Base-by-base conservation (phyloP, 768 basidiomycete genomes). In the Mycena kentingensis region DNA sequence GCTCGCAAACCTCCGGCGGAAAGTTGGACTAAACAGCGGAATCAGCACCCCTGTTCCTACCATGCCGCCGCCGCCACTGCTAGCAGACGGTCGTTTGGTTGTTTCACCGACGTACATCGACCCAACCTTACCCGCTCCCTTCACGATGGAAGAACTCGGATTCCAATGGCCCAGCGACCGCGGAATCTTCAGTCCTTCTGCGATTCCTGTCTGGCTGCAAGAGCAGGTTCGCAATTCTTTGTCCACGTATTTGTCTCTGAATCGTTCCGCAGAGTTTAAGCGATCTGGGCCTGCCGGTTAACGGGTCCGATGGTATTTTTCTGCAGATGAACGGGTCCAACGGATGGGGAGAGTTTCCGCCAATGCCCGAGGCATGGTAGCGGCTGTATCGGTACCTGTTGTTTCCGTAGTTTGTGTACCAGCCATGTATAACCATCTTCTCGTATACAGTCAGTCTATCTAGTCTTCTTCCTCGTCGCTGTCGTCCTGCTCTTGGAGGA, bases 291-390 rank as follows among this genome's bases (percentile, higher is more conserved):
- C 73, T 97, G 47, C 94, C 94, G n/a, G 76, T 84, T 31, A 94
- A 94, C 60, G 94, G 94, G 37, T 89, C 87, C 3, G 94, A 98
- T 61, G 90, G 88, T 12, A 87, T 96, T 46, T 95, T 98, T 72
- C 69, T 95, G 57, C 84, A 87, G 60, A 79, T 88, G 73, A 77
- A 77, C 37, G 83, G 81, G 46, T 66, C 79, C 34, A 87, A 83
- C 54, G 88, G 89, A 15, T 92, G 90, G 90, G 82, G 83, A 44
- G 88, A 90, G 63, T 87, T 88, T 63, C 75, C 80, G 7, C 76
- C 84, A 36, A 85, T 87, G 81, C 88, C 90, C 15, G 90, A 90
- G 70, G 90, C 90, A 35, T 90, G 90, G 88, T 92, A 72, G 87
- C 8, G 5, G 29, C 6, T 7, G 11, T 25, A 2, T 26, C 13